Base-by-base conservation (phyloP, 805 yeast genomes). In the Allodekkera sacchari region DNA sequence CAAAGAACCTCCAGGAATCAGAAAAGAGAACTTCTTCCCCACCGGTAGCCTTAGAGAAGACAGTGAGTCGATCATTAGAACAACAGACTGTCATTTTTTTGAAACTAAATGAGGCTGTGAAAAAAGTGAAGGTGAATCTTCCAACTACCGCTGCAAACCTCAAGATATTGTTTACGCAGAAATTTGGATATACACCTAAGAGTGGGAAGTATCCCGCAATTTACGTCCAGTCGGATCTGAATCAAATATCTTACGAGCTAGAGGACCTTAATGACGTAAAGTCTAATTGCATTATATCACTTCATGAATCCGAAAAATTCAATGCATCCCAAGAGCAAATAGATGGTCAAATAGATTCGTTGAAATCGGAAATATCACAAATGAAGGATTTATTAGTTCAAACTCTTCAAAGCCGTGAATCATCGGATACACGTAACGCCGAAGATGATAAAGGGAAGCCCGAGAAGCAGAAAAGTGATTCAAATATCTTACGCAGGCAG, bases 111-210 rank as follows among this genome's bases (percentile, higher is more conserved):
- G 69, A 64, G 11, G 59, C 63, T 35, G 76, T 78, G 1, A 80
- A 75, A 48, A 79, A 75, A 43, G 70, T 68, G 2, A 44, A 47
- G 3, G 47, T 71, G 2, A 53, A 52, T 21, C 44, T 63, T 10
- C 77, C 77, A 1, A 53, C 71, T 3, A 57, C 77, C 0, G 47
- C 68, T 28, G 68, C 77, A 3, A 63, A 76, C 3, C 46, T 82
- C 22, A 66, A 92, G 27, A 63, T 85, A 2, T 58, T 83, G 16
- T 89, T 89, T 48, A 83, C 88, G 5, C 95, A 89, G 47, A 83
- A 76, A 44, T 88, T 87, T 59, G 84, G 89, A 2, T 85, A 80
- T 51, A 70, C 89, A 0, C 92, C 94, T 0, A 33, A 42, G 4
- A 45, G 40, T 10, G 36, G 42, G 6, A 56, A 71, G 2, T 84